These are phyloP conservation scores for Trichophyton schoenleinii DNA, from an alignment of 2,329 filamentous ascomycete genomes.

Conservation along the genomic window DNA sequence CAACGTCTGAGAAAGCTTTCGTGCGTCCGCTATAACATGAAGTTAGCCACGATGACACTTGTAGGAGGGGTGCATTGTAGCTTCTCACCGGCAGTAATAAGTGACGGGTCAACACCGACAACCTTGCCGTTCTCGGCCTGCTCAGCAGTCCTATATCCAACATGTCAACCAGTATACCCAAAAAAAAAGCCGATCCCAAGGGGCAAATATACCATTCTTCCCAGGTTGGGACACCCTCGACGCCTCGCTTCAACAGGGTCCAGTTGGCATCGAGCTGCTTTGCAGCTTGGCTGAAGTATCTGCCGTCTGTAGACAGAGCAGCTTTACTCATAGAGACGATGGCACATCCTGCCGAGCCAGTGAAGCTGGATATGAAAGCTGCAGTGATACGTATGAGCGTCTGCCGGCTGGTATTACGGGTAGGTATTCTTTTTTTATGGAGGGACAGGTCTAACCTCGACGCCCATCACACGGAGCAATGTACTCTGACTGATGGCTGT, in stretches of 20 bases:
- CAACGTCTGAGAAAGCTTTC: constrained; percentile 73
- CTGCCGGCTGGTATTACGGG: neutral
- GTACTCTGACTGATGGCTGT: constrained; percentile 95
- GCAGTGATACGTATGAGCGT: constrained; percentile 9
- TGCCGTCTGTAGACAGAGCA: constrained; percentile 82
- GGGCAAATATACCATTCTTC: constrained; percentile 63
- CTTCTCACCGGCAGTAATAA: constrained; percentile 56
- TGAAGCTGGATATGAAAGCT: constrained; percentile 87
- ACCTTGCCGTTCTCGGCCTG: constrained; percentile 75
- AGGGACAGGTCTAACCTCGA: constrained; percentile 42
- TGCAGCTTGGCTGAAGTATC: constrained; percentile 93
- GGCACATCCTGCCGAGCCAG: constrained; percentile 85
- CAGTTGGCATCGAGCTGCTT: constrained; percentile 88
- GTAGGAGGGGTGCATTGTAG: neutral
- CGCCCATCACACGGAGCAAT: constrained; percentile 91
- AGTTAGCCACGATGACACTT: constrained; percentile 2
- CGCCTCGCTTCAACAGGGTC: constrained; percentile 79
- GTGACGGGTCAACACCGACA: constrained; percentile 80
- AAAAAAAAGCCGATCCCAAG: constrained; percentile 8
- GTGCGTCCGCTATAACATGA: constrained; percentile 42
- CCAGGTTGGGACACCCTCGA: constrained; percentile 92
- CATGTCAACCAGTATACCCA: constrained; percentile 8
- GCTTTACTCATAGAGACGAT: constrained; percentile 78
- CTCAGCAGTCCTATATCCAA: constrained; percentile 48
- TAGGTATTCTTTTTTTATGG: neutral